Conservation (phyloP, 805 yeast genomes). For the Kuraishia capsulata region DNA sequence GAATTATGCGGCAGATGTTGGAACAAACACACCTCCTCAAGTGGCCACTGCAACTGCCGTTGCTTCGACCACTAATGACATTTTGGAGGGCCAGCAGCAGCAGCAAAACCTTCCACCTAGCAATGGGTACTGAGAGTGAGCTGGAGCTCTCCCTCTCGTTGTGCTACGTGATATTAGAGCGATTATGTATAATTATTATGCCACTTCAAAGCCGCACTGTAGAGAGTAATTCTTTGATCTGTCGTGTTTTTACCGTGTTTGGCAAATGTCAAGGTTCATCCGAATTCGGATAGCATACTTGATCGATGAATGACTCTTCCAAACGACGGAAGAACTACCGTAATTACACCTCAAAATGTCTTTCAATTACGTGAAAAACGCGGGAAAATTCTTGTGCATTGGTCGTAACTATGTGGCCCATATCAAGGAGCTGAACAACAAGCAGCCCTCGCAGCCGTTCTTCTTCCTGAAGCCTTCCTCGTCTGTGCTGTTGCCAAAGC, state of each 20-base stretch:
- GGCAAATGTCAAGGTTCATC: too few relatives aligned
- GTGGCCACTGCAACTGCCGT: constrained; percentile 18
- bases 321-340: neutral
- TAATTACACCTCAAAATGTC: constrained; percentile 31
- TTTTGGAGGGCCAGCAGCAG: constrained; percentile 11
- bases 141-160: neutral
- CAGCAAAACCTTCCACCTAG: neutral
- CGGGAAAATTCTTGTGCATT: constrained; percentile 81
- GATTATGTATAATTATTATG: too few relatives aligned
- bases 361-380: constrained; percentile 44
- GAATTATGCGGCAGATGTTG: constrained; percentile 11
- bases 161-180: too few relatives aligned
- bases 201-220: too few relatives aligned
- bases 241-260: neutral
- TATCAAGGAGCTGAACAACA: constrained; percentile 78
- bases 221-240: too few relatives aligned
- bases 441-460: constrained; percentile 78
- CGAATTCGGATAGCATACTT: too few relatives aligned
- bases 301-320: neutral
- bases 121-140: neutral
- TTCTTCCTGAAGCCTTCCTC: constrained; percentile 89
- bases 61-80: constrained; percentile 15
- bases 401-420: constrained; percentile 98
- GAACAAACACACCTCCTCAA: constrained; percentile 7
- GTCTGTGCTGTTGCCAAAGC: constrained; percentile 53